Evolutionary conservation across 345 rosid species (phyloP), one percentile per base, ranked within the genome.

Genomic region (Corchorus capsularis): DNA sequence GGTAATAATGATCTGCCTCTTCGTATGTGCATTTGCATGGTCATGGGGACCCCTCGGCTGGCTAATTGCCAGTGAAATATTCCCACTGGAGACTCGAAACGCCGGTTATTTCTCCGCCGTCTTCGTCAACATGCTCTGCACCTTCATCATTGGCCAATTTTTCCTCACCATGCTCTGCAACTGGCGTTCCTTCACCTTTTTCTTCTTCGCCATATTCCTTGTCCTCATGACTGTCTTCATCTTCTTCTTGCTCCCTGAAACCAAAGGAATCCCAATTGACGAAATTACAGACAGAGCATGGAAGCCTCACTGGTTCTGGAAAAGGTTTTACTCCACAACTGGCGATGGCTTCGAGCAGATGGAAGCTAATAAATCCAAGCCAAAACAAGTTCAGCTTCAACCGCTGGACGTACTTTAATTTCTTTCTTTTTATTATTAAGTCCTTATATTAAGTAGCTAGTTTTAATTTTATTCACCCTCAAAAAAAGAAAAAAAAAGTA

Each of bases 31-130:
- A n/a, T 90, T 85, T 71, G 94, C 91, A 2, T 90, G 94, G 94
- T 90, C 94, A 16, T 90, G 94, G 92, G 94, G 94, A 1, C 94
- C 94, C 20, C 46, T 89, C 4, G 85, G 87, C 53, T 90, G 94
- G 94, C 66, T 90, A 17, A 85, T 90, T 71, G 86, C 94, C 0
- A 90, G 91, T 35, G 94, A 89, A 72, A 87, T 79, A 52, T 90
- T 83, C 75, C 89, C 91, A 0, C 47, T 90, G 2, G 90, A 90
- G 73, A 82, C 85, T 12, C 81, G 92, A 12, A 86, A 83, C 2
- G 81, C 89, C 6, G 94, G 91, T 6, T 86, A 78, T 69, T 81
- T 83, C 75, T 69, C 82, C 4, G 87, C 87, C 1, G 92, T 90
- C 0, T 84, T 86, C 60, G 74, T 75, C 64, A 89, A 90, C 77